phyloP scores from a whole-genome alignment of 2,329 filamentous ascomycete genomes.

The Diplodia corticola region DNA sequence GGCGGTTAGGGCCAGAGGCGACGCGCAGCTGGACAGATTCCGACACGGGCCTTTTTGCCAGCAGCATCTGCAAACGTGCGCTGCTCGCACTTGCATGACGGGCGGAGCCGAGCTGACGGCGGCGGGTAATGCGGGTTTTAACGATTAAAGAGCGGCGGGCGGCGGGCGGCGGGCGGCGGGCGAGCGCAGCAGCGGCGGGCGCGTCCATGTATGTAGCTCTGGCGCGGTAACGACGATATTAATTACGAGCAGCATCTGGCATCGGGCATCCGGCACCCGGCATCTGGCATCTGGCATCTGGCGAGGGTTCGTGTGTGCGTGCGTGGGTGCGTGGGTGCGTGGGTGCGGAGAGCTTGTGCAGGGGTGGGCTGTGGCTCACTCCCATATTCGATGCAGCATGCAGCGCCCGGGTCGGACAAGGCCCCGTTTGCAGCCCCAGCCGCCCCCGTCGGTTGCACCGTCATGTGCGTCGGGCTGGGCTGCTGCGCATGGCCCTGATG shows the following conservation, averaged over 20 bases:
- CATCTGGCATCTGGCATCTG: too few species aligned
- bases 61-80: conserved; percentile 20
- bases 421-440: not conserved
- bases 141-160: not conserved
- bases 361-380: not conserved
- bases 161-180: not conserved
- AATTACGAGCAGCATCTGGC: not conserved
- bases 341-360: not conserved
- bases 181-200: not conserved
- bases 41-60: conserved; percentile 17
- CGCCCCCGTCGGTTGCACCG: not conserved
- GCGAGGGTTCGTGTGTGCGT: too few species aligned
- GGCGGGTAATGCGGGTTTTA: conserved; percentile 17
- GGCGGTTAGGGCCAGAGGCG: not conserved
- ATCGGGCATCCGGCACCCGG: too few species aligned
- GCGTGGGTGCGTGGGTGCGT: too few species aligned
- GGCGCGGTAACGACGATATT: not conserved
- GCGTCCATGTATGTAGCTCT: not conserved
- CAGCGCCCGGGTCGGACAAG: not conserved
- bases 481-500: conserved; percentile 12
- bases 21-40: conserved; percentile 14
- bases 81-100: conserved; percentile 18
- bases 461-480: conserved; percentile 18
- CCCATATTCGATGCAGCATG: not conserved
- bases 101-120: conserved; percentile 23